Conservation (phyloP, 257 asterid genomes). For the Nicotiana noctiflora region DNA sequence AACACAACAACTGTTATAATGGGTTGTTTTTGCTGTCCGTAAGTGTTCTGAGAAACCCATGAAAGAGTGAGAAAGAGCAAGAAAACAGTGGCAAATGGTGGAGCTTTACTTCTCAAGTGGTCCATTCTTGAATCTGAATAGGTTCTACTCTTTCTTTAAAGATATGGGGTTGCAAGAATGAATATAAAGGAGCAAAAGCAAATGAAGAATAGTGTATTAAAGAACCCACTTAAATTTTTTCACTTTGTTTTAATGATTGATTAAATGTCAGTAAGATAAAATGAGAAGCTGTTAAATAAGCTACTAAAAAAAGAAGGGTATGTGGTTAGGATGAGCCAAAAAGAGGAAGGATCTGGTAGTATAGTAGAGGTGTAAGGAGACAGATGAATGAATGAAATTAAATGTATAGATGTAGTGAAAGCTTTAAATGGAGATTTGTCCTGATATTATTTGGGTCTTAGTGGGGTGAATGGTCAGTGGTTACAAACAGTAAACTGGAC, state of each 20-base stretch:
- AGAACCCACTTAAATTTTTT: no score
- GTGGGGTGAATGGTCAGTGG: neutral
- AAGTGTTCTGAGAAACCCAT: constrained; percentile 16
- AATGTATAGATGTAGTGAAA: neutral
- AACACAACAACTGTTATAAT: constrained; percentile 64
- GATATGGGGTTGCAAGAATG: no score
- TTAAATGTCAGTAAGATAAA: neutral
- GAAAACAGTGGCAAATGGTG: constrained; percentile 11
- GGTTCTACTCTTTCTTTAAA: no score
- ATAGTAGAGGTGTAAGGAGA: neutral
- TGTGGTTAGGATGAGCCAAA: neutral
- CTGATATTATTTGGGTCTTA: neutral
- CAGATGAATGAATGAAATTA: constrained; percentile 4
- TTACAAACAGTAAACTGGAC: neutral
- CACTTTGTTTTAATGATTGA: neutral
- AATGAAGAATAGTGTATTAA: no score
- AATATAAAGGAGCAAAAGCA: no score
- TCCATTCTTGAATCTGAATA: constrained; percentile 13
- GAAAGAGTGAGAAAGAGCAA: constrained; percentile 29
- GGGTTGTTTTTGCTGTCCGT: constrained; percentile 38
- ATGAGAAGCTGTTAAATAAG: neutral
- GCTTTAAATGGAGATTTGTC: constrained; percentile 5
- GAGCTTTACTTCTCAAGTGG: constrained; percentile 1
- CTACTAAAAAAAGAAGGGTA: neutral
- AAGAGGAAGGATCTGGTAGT: constrained; percentile 7